phyloP scores from a whole-genome alignment of 2,329 filamentous ascomycete genomes.

The Acrocalymma vagum region DNA sequence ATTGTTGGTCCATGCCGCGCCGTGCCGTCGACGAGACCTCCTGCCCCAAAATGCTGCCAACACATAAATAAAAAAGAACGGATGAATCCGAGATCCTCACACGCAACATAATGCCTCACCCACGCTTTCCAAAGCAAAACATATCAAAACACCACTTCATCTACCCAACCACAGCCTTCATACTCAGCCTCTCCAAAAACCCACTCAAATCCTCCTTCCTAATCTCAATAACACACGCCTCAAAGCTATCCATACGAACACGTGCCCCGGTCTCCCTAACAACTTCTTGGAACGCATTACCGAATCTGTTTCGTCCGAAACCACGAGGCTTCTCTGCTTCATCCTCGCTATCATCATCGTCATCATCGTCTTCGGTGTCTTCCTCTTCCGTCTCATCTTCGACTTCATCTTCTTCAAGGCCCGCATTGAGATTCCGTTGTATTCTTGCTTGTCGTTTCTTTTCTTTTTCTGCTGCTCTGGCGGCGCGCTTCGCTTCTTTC shows the following conservation, averaged over 20 bases:
- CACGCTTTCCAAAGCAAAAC: not conserved
- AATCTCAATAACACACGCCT: constrained; percentile 98
- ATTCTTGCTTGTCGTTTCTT: constrained; percentile 62
- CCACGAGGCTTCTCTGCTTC: constrained; percentile 70
- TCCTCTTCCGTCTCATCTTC: constrained; percentile 57
- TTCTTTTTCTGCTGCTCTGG: constrained; percentile 69
- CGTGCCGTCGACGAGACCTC: no score
- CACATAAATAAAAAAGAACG: no score
- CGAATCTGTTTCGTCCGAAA: constrained; percentile 87
- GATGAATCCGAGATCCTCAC: no score
- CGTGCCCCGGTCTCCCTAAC: constrained; percentile 88
- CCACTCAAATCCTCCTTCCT: constrained; percentile 91
- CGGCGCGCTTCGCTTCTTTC: constrained; percentile 53
- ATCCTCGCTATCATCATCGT: constrained; percentile 60
- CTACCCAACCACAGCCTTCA: constrained; percentile 79
- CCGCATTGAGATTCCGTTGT: constrained; percentile 54
- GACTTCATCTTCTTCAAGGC: constrained; percentile 69
- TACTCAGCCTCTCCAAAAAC: constrained; percentile 90
- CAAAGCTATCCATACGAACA: constrained; percentile 94
- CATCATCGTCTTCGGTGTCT: constrained; percentile 69
- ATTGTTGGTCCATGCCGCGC: no score
- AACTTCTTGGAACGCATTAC: constrained; percentile 94
- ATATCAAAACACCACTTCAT: not conserved
- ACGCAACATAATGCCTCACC: constrained; percentile 7
- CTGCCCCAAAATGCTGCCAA: no score